A percentile compares a stretch with the other conserved stretches of the same genome.
phyloP scores from a whole-genome alignment of 1,139 yeast species.

The Taphrina pruni region DNA sequence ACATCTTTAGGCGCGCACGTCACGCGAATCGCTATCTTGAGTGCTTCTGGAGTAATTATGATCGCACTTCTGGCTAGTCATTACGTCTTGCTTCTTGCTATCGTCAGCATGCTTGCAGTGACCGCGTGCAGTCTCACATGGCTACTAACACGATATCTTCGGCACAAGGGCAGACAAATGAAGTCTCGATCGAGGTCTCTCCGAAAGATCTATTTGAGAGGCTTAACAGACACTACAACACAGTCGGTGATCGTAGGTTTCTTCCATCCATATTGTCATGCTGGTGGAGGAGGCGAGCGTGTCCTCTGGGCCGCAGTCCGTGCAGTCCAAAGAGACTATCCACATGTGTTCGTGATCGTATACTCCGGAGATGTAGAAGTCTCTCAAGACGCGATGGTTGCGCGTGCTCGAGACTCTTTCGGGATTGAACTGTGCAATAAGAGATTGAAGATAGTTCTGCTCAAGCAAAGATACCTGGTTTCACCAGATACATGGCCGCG shows the following conservation, averaged over 20 bases:
- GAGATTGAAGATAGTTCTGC: conserved; percentile 73
- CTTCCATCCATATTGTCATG: conserved; percentile 91
- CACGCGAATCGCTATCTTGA: too few relatives aligned
- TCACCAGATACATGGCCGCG: conserved; percentile 77
- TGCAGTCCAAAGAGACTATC: conserved; percentile 64
- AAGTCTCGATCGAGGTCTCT: not conserved
- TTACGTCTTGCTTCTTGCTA: not conserved
- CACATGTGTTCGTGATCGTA: conserved; percentile 66
- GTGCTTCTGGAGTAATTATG: too few relatives aligned
- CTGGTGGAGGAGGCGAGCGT: conserved; percentile 98
- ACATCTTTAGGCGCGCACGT: too few relatives aligned
- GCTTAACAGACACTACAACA: not conserved
- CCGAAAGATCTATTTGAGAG: conserved; percentile 7
- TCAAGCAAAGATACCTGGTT: conserved; percentile 67
- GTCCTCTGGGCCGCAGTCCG: conserved; percentile 94
- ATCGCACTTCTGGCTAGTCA: not conserved
- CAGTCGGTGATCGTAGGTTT: conserved; percentile 60
- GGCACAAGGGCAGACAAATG: not conserved
- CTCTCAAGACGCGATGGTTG: conserved; percentile 60
- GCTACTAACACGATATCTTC: not conserved
- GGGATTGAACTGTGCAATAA: conserved; percentile 60
- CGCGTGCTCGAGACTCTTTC: conserved; percentile 62
- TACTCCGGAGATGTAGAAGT: conserved; percentile 74
- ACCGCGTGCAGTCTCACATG: not conserved
- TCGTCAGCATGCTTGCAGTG: not conserved